Evolutionary conservation across 2,329 filamentous ascomycete species (phyloP), one percentile per base, ranked within the genome.

Genomic region (Emmonsia crescens): DNA sequence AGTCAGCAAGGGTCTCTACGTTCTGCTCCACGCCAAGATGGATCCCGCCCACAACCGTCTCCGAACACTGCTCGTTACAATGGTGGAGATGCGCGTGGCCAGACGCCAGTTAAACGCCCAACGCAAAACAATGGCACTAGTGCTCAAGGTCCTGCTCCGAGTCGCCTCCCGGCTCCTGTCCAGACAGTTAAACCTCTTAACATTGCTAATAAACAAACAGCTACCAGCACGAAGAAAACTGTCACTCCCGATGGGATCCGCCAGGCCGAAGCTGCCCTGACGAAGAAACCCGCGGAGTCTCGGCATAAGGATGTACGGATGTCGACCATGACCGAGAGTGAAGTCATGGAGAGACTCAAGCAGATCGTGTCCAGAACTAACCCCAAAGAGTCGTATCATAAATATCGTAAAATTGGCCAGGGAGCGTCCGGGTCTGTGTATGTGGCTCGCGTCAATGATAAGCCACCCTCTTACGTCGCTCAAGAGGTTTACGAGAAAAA

Each of bases 381-480:
- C 72, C 94, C 94, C 60, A 89, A 95, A 69, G 81, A 96, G 67
- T 96, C 92, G 29, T 99, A 99, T 79, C 93, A 92, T 71, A 99
- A 99, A 80, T 94, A 97, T 78, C 96, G 96, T 83, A 99, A 99
- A 83, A 97, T 99, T 75, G 94, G 94, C 24, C 94, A 99, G 75
- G 94, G 94, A 77, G 94, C 94, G 61, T 99, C 94, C 64, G 94
- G 94, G 62, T 97, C 93, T 27, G 94, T 99, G 56, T 99, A 99
- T 71, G 93, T 99, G 64, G 94, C 94, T 66, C 94, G 95, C 72
- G 89, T 99, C 65, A 94, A 94, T 75, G 89, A 96, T 71, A 87
- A 83, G 61, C 89, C 93, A 1, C 83, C 85, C n/a, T 95, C 91
- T n/a, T 76, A 82, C 19, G 84, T 89, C 66, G 93, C 93, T 27